phyloP scores from a whole-genome alignment of 345 rosid genomes.

The Gynandropsis gynandra region DNA sequence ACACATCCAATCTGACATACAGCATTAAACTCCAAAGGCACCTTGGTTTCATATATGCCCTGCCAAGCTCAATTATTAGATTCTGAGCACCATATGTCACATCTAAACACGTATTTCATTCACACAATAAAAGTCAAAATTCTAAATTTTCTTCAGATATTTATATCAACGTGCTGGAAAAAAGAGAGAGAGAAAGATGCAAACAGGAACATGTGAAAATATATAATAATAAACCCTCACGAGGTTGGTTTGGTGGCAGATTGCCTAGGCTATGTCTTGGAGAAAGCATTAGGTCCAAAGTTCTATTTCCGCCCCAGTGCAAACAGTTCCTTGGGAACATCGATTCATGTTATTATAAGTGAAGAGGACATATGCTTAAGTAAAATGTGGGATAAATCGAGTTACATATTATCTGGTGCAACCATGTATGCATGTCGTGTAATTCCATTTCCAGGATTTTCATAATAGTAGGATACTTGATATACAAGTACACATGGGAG shows the following conservation, averaged over 20 bases:
- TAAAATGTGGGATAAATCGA: conserved; percentile 11
- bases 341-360: conserved; percentile 15
- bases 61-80: conserved; percentile 30
- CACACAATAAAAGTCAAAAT: conserved; percentile 3
- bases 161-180: no score
- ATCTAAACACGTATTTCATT: conserved; percentile 4
- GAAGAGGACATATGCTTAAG: background rate
- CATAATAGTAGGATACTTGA: conserved; percentile 9
- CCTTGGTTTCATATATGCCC: conserved; percentile 88
- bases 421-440: background rate
- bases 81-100: conserved; percentile 1
- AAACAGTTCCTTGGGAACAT: conserved; percentile 3
- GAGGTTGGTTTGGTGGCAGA: conserved; percentile 5
- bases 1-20: conserved; percentile 89
- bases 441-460: conserved; percentile 9
- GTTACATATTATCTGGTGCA: conserved; percentile 1
- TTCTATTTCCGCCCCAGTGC: conserved; percentile 9
- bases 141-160: no score
- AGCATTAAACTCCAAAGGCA: conserved; percentile 70
- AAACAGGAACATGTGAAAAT: no score
- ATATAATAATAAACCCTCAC: background rate
- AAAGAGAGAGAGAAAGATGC: no score
- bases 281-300: conserved; percentile 11
- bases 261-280: conserved; percentile 3
- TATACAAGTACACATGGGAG: background rate